Evolutionary conservation across 2,329 filamentous ascomycete species (phyloP), one percentile per base, ranked within the genome.

Genomic region (Colletotrichum liaoningense): DNA sequence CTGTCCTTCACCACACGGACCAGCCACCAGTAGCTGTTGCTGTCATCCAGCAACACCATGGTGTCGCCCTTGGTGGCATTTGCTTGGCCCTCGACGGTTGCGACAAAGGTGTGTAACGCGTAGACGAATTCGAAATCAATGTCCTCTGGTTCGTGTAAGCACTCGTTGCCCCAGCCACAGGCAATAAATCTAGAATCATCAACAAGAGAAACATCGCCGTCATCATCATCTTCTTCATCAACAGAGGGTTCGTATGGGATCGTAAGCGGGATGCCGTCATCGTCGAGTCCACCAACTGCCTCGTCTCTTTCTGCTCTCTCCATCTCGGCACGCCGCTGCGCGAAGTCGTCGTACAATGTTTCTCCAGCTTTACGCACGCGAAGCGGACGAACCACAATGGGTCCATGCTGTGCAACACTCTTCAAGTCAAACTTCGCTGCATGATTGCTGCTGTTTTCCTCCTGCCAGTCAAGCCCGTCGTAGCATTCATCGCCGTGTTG

Each of bases 121-220:
- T 99, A 99, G 74, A 99, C 97, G 85, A 98, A 98, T 83, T 98
- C 96, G 87, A 99, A 98, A 88, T 99, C 97, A 84, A 99, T 99
- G 80, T 99, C 97, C 90, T 99, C 97, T 98, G 88, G 83, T 84
- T 93, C 89, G 89, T 91, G 93, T 98, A 95, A 98, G 95, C 92
- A 93, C 87, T 94, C 90, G 85, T 89, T 89, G 83, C 88, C 91
- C 92, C 92, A 95, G 73, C 91, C 92, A 78, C 90, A 91, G 82
- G 94, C 91, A 87, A 93, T 83, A 83, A 90, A 93, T 84, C 88
- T 87, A 73, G 88, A 81, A 80, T 93, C 87, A 81, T 87, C 81
- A 83, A 80, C 78, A 75, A 83, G 87, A 87, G 90, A 87, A 82
- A 90, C 86, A 80, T 87, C 86, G 86, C 92, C 91, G 90, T 93